Base-by-base conservation (phyloP, 495 filamentous ascomycete species). In the Penicillium ochrochloron region DNA sequence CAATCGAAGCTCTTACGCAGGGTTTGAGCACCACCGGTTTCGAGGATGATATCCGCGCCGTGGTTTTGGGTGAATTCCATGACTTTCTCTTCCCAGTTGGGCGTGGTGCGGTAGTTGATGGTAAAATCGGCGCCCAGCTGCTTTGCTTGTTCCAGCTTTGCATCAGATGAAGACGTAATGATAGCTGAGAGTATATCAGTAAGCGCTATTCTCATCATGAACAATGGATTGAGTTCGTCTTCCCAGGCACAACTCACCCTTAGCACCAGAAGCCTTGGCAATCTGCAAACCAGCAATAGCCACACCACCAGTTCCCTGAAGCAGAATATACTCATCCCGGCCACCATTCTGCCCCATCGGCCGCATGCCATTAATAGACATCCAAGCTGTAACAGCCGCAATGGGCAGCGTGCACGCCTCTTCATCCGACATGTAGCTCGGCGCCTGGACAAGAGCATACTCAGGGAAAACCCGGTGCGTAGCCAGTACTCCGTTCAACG, bases 291-390 rank as follows among this genome's bases (percentile, higher is more conserved):
- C 90, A 61, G 93, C 90, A 34, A 94, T 83, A 41, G 85, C 85
- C 25, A 96, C 92, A 53, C 92, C 92, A 1, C 92, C 92, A 0
- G 90, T 94, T 1, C 92, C 92, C 68, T 93, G 90, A 9, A 90
- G 86, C 25, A 96, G 75, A 2, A 96, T 85, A 52, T 75, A 82
- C 53, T 94, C 82, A 0, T 88, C 91, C 67, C 82, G 82, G 0
- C 80, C 81, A 25, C 93, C 82, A 11, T 85, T 89, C 66, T 82
- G 84, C 0, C 79, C 79, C n/a, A 82, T 63, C 3, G 83, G 80
- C 11, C 78, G 63, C 54, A 92, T 73, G 0, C 91, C 91, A 69
- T 90, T 94, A 17, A 96, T 82, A 8, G 86, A 87, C 68, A 94
- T 95, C 92, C 92, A 96, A 0, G 88, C 87, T 9, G 92, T 95